Evolutionary conservation across 23 red algal genomes (phyloP).

Genomic region (Cyanidiococcus yangmingshanensis): DNA sequence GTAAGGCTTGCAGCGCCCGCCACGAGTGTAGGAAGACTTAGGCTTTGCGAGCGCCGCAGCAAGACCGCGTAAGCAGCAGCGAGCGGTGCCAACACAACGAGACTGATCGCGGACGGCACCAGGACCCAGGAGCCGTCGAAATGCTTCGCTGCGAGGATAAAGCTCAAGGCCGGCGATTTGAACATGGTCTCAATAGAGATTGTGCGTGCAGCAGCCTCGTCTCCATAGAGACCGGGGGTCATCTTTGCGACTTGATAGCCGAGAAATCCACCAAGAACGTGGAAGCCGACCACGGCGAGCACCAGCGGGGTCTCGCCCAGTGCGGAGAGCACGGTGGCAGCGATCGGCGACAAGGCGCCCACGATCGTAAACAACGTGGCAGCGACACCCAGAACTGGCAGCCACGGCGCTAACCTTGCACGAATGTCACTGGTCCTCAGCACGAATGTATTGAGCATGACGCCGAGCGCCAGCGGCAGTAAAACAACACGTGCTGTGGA

Average conservation of each 20-base stretch:
- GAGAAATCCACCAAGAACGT: slow-evolving; percentile 1
- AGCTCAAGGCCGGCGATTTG: slow-evolving; percentile 29
- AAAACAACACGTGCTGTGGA: slow-evolving; percentile 28
- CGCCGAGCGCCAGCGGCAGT: slow-evolving; percentile 12
- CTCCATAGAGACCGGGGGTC: background rate
- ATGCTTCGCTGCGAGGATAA: slow-evolving; percentile 23
- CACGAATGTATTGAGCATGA: slow-evolving; percentile 13
- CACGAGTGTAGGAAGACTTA: background rate
- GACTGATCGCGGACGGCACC: slow-evolving; percentile 23
- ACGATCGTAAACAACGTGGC: slow-evolving; percentile 23
- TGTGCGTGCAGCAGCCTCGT: slow-evolving; percentile 21
- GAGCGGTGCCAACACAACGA: slow-evolving; percentile 26
- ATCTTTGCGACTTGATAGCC: background rate
- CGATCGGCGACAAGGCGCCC: slow-evolving; percentile 16
- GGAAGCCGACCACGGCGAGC: slow-evolving; percentile 14
- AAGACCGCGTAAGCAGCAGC: slow-evolving; percentile 27
- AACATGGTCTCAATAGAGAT: slow-evolving; percentile 35
- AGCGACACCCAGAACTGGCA: slow-evolving; percentile 23
- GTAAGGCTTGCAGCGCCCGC: background rate
- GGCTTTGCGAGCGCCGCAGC: background rate
- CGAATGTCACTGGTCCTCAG: background rate
- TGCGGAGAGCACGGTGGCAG: background rate
- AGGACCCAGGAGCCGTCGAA: slow-evolving; percentile 20
- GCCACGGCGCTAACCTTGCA: background rate
- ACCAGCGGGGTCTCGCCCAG: slow-evolving; percentile 1